Conservation (phyloP, 1,284 basidiomycete genomes). For the Ceratorhiza oryzae-sativae region DNA sequence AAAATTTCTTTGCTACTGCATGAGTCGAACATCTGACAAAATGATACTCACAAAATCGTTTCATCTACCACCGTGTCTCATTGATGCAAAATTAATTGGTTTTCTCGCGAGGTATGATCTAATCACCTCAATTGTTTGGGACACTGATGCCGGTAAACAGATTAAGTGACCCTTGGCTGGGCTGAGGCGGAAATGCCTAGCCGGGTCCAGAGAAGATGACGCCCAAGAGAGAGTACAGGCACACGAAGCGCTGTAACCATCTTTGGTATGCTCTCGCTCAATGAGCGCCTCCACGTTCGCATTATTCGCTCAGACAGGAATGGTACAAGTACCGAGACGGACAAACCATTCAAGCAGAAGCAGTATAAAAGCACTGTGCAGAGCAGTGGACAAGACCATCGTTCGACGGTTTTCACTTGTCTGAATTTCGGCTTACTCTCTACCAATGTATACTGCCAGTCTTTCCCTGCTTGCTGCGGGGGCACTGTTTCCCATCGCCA, state of each 20-base stretch:
- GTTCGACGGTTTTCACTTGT: background rate
- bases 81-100: too few species aligned
- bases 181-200: background rate
- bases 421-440: too few species aligned
- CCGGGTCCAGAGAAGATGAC: background rate
- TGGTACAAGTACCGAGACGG: background rate
- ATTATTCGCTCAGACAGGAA: constrained; percentile 6
- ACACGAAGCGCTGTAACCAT: background rate
- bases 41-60: too few species aligned
- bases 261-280: background rate
- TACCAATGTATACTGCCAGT: background rate
- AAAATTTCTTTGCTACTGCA: too few species aligned
- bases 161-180: background rate
- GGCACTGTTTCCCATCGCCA: constrained; percentile 1
- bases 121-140: too few species aligned
- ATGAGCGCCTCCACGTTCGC: background rate
- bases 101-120: too few species aligned
- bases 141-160: background rate
- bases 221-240: background rate
- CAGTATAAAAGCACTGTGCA: background rate
- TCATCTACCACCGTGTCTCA: too few species aligned
- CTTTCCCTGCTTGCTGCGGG: constrained; percentile 14
- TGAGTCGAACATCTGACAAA: too few species aligned
- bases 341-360: background rate
- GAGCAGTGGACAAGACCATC: background rate